These are phyloP conservation scores for Paecilomyces sp. DNA, from an alignment of 2,329 filamentous ascomycete species.

Conservation along the genomic window DNA sequence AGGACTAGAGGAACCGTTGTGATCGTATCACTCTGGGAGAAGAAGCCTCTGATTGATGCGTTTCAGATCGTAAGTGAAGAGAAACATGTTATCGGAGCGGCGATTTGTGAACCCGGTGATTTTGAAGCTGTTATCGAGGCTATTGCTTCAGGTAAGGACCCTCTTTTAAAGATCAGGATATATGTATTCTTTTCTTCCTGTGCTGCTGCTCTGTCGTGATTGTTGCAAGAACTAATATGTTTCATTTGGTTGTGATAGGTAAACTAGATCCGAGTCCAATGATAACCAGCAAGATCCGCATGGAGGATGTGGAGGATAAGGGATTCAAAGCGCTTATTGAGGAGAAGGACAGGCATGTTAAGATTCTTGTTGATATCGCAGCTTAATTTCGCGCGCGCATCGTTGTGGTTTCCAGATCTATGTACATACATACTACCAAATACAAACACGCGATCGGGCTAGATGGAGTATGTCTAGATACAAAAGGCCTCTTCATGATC, in stretches of 20 bases:
- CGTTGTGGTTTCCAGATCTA: background rate
- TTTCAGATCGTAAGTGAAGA: conserved; percentile 49
- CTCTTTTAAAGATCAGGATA: background rate
- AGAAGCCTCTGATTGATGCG: conserved; percentile 46
- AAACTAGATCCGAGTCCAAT: conserved; percentile 48
- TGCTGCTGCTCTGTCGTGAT: background rate
- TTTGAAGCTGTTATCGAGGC: conserved; percentile 53
- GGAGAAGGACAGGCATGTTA: conserved; percentile 57
- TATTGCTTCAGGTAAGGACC: conserved; percentile 22
- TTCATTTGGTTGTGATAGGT: conserved; percentile 23
- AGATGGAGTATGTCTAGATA: too few species aligned
- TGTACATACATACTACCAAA: background rate
- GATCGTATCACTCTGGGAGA: conserved; percentile 59
- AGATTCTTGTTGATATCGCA: conserved; percentile 47
- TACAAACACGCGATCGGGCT: too few species aligned
- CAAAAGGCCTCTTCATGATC: too few species aligned
- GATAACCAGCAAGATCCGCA: conserved; percentile 54
- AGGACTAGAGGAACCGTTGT: conserved; percentile 50
- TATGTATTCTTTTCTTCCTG: too few species aligned
- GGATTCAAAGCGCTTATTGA: conserved; percentile 52
- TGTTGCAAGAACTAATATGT: background rate
- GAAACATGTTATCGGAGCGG: conserved; percentile 42
- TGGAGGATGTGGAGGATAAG: conserved; percentile 51
- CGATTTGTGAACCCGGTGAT: conserved; percentile 47
- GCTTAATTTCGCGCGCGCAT: conserved; percentile 4